Base-by-base conservation (phyloP, 805 yeast species). In the Maudiozyma barnettii region DNA sequence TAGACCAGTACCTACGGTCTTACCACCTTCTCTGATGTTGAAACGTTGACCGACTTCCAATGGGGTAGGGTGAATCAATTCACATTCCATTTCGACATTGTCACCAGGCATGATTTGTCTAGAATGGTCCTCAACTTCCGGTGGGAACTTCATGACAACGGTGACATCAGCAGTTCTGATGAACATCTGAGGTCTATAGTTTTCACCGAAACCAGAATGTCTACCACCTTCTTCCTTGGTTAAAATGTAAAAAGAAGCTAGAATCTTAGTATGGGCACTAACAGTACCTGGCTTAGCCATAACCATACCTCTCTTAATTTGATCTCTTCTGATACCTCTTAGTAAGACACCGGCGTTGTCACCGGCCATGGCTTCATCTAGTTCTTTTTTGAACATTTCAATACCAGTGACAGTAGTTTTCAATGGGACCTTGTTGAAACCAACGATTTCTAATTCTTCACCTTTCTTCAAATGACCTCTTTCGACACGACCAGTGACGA, bases 151-250 rank as follows among this genome's bases (percentile, higher is more conserved):
- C 69, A 91, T 74, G 50, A 82, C 79, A 65, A 85, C 91, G 55
- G 97, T 87, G 55, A 91, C 97, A 67, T 89, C 95, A 55, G 95
- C 87, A 56, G 99, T 90, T 75, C 98, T 86, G 66, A 93, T 78
- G 73, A 84, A 93, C 78, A 91, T 78, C 75, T 93, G 99, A 52
- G 99, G 99, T 77, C 95, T 87, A 82, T 90, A 93, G 81, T 89
- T 84, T 72, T 84, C 88, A 65, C 91, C 91, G 71, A 93, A 93
- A 56, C 96, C 95, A 54, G 96, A 85, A 77, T 88, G 96, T 76
- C 99, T 91, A 64, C 99, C 99, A 79, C 99, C 99, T 76, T 93
- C 99, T 66, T 93, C 98, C 72, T 88, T 84, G 66, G 95, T 79
- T 68, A 93, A 78, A 55, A 91, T 81, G 73, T 93, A 93, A 66